Conservation (phyloP, 2,329 filamentous ascomycete genomes). For the Ophiostoma triangulosporum region DNA sequence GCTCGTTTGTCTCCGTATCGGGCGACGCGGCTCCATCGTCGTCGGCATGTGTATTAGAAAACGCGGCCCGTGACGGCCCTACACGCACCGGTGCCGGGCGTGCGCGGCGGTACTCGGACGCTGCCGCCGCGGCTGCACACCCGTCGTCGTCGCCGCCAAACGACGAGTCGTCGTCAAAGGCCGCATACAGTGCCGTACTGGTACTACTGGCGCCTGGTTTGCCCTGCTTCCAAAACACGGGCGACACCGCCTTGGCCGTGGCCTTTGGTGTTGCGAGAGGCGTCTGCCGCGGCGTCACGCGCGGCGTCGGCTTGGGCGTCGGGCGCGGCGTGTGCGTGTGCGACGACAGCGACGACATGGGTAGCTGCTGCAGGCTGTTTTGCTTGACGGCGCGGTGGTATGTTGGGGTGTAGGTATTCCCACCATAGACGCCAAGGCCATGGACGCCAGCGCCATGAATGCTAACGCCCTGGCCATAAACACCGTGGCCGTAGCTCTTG, state of each 20-base stretch:
- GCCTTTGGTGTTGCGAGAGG: neutral
- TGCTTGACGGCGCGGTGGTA: constrained; percentile 7
- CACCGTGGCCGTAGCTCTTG: neutral
- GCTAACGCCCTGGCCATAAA: neutral
- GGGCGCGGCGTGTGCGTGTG: neutral
- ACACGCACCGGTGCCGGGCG: neutral
- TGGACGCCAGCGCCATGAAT: neutral
- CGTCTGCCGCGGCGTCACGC: neutral
- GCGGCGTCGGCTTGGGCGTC: neutral
- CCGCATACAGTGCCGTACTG: neutral
- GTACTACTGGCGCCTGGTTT: too few relatives aligned
- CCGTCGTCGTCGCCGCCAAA: neutral
- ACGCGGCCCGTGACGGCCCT: neutral
- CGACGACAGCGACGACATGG: constrained; percentile 2
- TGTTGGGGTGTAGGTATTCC: too few relatives aligned
- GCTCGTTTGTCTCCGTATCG: neutral
- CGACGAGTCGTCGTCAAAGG: neutral
- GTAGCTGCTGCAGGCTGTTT: constrained; percentile 15
- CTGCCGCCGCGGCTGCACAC: neutral
- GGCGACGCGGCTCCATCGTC: neutral
- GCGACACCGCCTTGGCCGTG: neutral
- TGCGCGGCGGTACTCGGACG: neutral
- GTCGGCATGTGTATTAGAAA: too few relatives aligned
- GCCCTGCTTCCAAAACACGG: neutral
- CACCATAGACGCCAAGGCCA: neutral